phyloP scores from a whole-genome alignment of 345 rosid species.

The Hypericum androsaemum region DNA sequence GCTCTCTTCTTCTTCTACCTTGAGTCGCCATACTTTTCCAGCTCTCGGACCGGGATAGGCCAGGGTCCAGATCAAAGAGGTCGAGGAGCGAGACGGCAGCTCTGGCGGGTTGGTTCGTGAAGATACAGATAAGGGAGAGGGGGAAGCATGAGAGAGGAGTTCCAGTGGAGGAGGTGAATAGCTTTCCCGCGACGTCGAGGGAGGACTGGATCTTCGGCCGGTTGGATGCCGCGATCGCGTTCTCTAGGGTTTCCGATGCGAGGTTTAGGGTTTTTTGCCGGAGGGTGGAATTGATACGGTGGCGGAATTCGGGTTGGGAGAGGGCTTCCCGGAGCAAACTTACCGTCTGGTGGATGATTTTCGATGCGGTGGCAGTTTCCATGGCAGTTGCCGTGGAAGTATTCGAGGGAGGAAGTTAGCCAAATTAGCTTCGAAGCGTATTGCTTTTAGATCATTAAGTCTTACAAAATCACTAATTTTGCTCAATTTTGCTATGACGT shows the following conservation, averaged over 20 bases:
- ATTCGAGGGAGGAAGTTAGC: too few species aligned
- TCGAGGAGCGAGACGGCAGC: constrained; percentile 32
- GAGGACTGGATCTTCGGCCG: constrained; percentile 18
- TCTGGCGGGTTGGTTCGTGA: constrained; percentile 26
- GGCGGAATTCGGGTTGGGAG: constrained; percentile 38
- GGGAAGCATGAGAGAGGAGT: constrained; percentile 37
- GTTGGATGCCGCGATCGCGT: constrained; percentile 28
- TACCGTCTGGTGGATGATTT: constrained; percentile 37
- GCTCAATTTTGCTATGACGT: too few species aligned
- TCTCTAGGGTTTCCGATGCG: constrained; percentile 42
- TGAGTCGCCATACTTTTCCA: too few species aligned
- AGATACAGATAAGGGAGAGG: constrained; percentile 36
- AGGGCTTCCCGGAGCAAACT: constrained; percentile 31
- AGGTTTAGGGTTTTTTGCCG: constrained; percentile 22
- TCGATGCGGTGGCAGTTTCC: constrained; percentile 12
- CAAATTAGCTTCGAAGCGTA: too few species aligned
- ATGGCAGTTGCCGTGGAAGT: not conserved
- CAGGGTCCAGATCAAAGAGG: constrained; percentile 39
- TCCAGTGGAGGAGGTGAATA: constrained; percentile 33
- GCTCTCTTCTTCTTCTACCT: too few species aligned
- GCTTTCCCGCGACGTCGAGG: constrained; percentile 36
- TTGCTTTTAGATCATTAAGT: too few species aligned
- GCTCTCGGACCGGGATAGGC: constrained; percentile 35
- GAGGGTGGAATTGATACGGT: constrained; percentile 27
- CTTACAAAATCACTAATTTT: too few species aligned